Base-by-base conservation (phyloP, 2,329 filamentous ascomycete species). In the Lecanicillium sp. region DNA sequence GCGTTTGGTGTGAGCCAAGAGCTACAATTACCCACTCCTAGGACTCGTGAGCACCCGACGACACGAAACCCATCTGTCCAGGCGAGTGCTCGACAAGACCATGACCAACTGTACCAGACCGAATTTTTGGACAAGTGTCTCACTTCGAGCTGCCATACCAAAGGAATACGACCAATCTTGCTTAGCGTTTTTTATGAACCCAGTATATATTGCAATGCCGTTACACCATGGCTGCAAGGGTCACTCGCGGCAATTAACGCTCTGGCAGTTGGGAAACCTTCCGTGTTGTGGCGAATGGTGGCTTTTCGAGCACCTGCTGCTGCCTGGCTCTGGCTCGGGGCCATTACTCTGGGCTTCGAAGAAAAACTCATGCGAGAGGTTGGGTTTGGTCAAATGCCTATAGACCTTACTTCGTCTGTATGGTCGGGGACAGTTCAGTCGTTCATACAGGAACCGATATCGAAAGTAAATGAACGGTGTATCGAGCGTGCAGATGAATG, bases 141-240 rank as follows among this genome's bases (percentile, higher is more conserved):
- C 6, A 56, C 55, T 30, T 35, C 59, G 20, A 60, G 58, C 44
- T 61, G 56, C 48, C 45, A 58, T 39, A 51, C 42, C 15, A 51
- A 42, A 43, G 58, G 56, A 14, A 54, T 62, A 30, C 49, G 49
- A 4, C 49, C 57, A 9, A 54, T 62, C 33, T 48, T 65, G 8
- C 53, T 59, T 1, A 59, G 56, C 30, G 50, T 52, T 23, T 62
- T 64, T 49, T 62, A 58, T 43, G 55, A 62, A 14, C 54, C 55
- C 3, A 47, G 21, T 8, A 48, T 64, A 5, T 47, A 60, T 26
- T 64, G 58, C 51, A 64, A 64, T 49, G 48, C 52, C 4, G 56
- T 54, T n/a, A 57, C 54, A 26, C 53, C 58, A 41, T 64, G 58
- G 60, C 44, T 64, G 7, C 56, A 63, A 45, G 57, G 59, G 46